Conservation (phyloP, 2,329 filamentous ascomycete genomes). For the Aspergillus felis region DNA sequence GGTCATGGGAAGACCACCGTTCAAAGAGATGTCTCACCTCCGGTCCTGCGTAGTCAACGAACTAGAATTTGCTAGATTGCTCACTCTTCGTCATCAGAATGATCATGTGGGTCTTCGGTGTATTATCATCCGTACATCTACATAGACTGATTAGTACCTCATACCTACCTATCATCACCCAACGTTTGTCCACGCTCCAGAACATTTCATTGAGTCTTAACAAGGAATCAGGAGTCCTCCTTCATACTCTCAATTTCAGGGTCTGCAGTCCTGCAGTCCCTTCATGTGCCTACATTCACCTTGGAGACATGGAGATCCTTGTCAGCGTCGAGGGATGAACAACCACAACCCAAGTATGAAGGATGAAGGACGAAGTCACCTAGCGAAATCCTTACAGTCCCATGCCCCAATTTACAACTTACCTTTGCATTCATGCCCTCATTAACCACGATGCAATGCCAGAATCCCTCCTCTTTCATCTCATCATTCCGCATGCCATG, state of each 20-base stretch:
- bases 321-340: neutral
- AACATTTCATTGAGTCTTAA: neutral
- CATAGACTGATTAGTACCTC: neutral
- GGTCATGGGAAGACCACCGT: no score
- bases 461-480: neutral
- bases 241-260: neutral
- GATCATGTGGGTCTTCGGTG: neutral
- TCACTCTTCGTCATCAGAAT: neutral
- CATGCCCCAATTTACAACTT: neutral
- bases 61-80: neutral
- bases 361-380: no score
- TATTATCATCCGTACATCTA: neutral
- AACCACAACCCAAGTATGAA: neutral
- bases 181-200: neutral
- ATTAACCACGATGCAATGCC: neutral
- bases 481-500: neutral
- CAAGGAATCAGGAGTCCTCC: neutral
- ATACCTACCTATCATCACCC: neutral
- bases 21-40: neutral
- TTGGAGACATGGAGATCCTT: neutral
- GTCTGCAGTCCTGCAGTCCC: neutral
- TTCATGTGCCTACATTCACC: neutral
- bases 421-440: neutral
- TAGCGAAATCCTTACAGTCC: neutral
- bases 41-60: neutral